Evolutionary conservation across 176 grass and related monocot genomes (phyloP).

Genomic region (Carex scoparia): DNA sequence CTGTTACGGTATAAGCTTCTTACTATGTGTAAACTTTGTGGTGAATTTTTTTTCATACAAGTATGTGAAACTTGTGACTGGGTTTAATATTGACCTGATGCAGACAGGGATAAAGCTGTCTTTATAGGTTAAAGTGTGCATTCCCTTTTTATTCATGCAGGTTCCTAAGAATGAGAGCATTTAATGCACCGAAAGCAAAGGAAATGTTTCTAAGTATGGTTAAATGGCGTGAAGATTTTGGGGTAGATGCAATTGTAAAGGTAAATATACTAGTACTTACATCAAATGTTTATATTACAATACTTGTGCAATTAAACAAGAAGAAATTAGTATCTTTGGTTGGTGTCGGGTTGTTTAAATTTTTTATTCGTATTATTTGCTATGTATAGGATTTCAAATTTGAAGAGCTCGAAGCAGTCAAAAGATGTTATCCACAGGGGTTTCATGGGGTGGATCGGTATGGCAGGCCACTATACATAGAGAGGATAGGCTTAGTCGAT

Average conservation of each 20-base stretch:
- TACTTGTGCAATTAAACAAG: constrained; percentile 16
- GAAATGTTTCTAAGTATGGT: constrained; percentile 92
- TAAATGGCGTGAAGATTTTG: constrained; percentile 86
- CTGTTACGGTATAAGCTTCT: constrained; percentile 60
- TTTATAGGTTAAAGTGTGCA: neutral
- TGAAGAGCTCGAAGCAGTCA: constrained; percentile 72
- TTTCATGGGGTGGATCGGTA: constrained; percentile 92
- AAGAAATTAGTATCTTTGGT: neutral
- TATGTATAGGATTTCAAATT: constrained; percentile 77
- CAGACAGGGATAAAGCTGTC: neutral
- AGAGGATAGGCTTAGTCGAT: constrained; percentile 69
- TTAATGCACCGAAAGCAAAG: constrained; percentile 64
- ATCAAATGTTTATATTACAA: neutral
- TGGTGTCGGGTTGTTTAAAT: neutral
- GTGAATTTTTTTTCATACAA: neutral
- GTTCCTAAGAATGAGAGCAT: constrained; percentile 85
- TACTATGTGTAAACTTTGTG: neutral
- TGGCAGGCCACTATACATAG: constrained; percentile 83
- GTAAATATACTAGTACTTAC: constrained; percentile 25
- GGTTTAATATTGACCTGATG: neutral
- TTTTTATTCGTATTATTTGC: constrained; percentile 1
- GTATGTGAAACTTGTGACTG: neutral
- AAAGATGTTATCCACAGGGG: constrained; percentile 83
- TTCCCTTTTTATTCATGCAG: constrained; percentile 22
- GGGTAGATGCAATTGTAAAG: constrained; percentile 62